These are phyloP conservation scores for Entrophospora sp. DNA, from an alignment of 192 early-diverging fungal genomes.

Conservation along the genomic window DNA sequence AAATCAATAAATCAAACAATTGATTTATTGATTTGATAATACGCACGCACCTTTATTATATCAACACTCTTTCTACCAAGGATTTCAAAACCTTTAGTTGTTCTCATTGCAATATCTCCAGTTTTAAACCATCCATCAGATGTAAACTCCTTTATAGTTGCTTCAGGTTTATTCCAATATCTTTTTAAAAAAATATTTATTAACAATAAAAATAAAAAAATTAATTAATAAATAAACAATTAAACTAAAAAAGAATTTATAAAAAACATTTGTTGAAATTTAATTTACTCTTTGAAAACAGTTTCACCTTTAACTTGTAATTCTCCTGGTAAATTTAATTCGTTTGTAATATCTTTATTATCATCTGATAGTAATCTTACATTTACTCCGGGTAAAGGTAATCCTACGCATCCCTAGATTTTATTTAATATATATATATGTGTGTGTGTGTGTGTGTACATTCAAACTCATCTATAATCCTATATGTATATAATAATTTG, in stretches of 20 bases:
- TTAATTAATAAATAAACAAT: background rate
- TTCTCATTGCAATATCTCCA: conserved; percentile 64
- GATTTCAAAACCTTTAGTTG: conserved; percentile 48
- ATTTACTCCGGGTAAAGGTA: conserved; percentile 62
- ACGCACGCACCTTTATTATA: conserved; percentile 75
- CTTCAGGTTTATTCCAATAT: conserved; percentile 66
- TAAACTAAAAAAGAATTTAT: background rate
- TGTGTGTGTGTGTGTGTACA: too few relatives aligned
- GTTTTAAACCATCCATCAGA: conserved; percentile 75
- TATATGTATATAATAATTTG: background rate
- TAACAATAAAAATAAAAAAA: background rate
- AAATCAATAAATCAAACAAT: background rate
- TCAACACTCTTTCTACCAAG: conserved; percentile 74
- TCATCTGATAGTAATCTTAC: conserved; percentile 47
- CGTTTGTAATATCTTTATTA: conserved; percentile 41
- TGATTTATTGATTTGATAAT: too few relatives aligned
- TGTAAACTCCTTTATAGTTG: conserved; percentile 61
- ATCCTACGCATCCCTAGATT: conserved; percentile 57
- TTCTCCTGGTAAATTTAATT: conserved; percentile 48
- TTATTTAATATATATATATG: background rate
- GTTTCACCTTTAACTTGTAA: conserved; percentile 65
- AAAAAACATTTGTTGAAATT: background rate
- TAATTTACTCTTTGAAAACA: conserved; percentile 59
- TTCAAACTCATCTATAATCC: background rate
- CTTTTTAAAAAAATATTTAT: conserved; percentile 21